phyloP scores from a whole-genome alignment of 2,329 filamentous ascomycete genomes.

The Paramyrothecium sp. region DNA sequence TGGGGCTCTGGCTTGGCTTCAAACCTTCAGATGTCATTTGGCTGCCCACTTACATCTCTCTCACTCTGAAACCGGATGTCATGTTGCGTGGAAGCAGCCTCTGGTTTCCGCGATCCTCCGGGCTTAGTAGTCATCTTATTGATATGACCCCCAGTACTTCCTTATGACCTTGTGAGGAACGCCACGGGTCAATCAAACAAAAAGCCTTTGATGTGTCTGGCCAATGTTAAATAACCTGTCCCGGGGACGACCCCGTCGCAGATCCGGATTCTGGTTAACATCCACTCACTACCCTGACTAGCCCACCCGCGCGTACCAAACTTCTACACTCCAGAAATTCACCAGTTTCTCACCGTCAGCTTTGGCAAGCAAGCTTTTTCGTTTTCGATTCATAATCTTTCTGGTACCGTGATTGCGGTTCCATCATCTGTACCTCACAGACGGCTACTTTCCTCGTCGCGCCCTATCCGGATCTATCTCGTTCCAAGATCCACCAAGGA shows the following conservation, averaged over 20 bases:
- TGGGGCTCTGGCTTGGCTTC: no score
- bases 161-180: not conserved
- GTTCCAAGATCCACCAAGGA: not conserved
- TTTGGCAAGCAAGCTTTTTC: not conserved
- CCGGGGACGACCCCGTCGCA: not conserved
- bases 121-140: not conserved
- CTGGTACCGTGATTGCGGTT: not conserved
- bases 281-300: conserved; percentile 1
- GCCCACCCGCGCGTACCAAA: conserved; percentile 3
- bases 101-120: not conserved
- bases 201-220: not conserved
- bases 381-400: not conserved
- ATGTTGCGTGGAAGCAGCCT: not conserved
- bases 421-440: not conserved
- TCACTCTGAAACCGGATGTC: no score
- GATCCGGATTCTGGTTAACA: not conserved
- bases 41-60: no score
- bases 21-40: no score
- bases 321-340: not conserved
- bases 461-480: not conserved
- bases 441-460: not conserved
- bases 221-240: not conserved
- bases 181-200: not conserved
- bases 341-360: not conserved
- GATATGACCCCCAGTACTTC: not conserved